Base-by-base conservation (phyloP, 345 rosid species). In the Turnera subulata region DNA sequence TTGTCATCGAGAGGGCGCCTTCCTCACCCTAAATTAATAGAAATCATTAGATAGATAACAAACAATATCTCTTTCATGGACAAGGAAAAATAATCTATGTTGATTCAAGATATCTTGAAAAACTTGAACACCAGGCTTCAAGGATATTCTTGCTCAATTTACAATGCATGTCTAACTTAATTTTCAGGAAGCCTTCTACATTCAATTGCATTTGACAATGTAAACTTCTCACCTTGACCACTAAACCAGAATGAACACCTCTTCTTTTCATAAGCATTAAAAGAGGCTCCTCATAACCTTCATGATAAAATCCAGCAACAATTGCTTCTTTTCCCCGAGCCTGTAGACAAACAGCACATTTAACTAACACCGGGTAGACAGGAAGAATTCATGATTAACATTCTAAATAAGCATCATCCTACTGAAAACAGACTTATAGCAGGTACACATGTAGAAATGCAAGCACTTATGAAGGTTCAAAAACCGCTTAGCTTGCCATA, bases 221-320 rank as follows among this genome's bases (percentile, higher is more conserved):
- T 37, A 55, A 67, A 76, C 26, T 47, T 54, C 69, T 16, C 33
- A 92, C 98, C 98, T 93, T 93, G 68, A 93, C 73, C 52, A 89
- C 97, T 75, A 93, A 76, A 70, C 99, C 97, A 50, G 94, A 83
- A 71, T 89, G 94, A 40, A 89, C 78, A 42, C 94, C 97, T 83
- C 99, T 82, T 80, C 96, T 81, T 80, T 84, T 89, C 99, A 93
- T 93, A 59, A 93, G 99, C 97, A 86, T 89, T 67, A 93, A 64
- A 71, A 93, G 82, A 33, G 99, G 84, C 43, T 89, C 97, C 70
- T 86, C 97, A 14, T 83, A 93, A n/a, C 86, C 96, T 82, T 78
- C 91, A 38, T 93, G 99, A 78, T 83, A 93, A 68, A 93, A 93
- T 55, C 99, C 97, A 64, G 99, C 71, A 51, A 89, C 94, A 54